Evolutionary conservation across 2,329 filamentous ascomycete genomes (phyloP).

Genomic region (Colletotrichum nymphaeae): DNA sequence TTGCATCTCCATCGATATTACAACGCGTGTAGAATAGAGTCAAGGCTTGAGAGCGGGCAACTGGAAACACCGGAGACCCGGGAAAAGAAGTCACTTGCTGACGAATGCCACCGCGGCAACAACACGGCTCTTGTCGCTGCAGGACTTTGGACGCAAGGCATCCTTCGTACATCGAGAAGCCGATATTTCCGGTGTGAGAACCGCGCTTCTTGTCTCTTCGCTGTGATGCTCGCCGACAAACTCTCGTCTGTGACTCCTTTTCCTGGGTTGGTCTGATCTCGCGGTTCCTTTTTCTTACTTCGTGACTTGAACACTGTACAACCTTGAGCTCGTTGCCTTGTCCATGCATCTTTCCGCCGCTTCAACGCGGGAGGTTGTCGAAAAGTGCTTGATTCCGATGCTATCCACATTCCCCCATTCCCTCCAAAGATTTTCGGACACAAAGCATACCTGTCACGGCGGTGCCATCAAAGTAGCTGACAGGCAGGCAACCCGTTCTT

Average conservation of each 20-base stretch:
- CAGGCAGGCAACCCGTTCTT: not conserved
- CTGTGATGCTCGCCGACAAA: not conserved
- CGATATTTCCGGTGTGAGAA: not conserved
- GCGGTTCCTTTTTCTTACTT: constrained; percentile 2
- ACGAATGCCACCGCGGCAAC: not conserved
- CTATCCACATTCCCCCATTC: not conserved
- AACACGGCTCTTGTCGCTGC: constrained; percentile 2
- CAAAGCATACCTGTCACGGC: not conserved
- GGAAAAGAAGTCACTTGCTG: not conserved
- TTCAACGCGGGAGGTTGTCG: not conserved
- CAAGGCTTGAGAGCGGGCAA: not conserved
- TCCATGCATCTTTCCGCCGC: constrained; percentile 6
- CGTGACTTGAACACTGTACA: constrained; percentile 9
- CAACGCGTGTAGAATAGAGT: not conserved
- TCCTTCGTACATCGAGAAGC: not conserved
- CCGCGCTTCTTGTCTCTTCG: not conserved
- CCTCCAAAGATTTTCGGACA: not conserved
- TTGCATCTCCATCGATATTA: not conserved
- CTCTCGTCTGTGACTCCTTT: not conserved
- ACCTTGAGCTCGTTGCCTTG: not conserved
- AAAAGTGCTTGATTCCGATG: not conserved
- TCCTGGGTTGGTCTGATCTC: not conserved
- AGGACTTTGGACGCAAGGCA: not conserved
- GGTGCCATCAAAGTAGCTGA: not conserved
- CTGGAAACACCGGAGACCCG: not conserved